Conservation (phyloP, 2,329 filamentous ascomycete species). For the Ceratocystis ficicola region DNA sequence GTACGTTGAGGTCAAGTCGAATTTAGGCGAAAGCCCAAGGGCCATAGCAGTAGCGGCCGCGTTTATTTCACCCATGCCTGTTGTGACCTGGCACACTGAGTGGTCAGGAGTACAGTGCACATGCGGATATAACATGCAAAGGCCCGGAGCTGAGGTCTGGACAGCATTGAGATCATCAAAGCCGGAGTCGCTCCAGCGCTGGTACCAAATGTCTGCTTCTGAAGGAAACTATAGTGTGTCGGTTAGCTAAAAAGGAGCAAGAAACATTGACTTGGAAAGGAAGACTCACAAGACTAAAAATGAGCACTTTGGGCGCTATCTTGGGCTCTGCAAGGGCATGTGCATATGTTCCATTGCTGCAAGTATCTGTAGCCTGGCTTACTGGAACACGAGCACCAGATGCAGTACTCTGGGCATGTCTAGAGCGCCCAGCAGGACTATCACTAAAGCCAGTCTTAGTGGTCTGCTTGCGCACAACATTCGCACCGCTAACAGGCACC, state of each 20-base stretch:
- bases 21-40: conserved; percentile 47
- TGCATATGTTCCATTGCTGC: neutral
- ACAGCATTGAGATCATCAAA: conserved; percentile 44
- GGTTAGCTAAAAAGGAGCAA: neutral
- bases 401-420: neutral
- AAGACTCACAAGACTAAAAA: conserved; percentile 46
- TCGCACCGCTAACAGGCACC: neutral
- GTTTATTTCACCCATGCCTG: conserved; percentile 63
- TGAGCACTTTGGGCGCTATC: conserved; percentile 48
- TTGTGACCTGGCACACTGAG: conserved; percentile 55
- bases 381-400: conserved; percentile 9
- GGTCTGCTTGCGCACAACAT: conserved; percentile 2
- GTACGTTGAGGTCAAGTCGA: conserved; percentile 56
- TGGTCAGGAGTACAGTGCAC: conserved; percentile 51
- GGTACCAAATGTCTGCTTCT: conserved; percentile 51
- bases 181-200: conserved; percentile 35
- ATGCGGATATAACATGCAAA: conserved; percentile 53
- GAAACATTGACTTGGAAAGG: neutral
- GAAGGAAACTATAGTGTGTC: conserved; percentile 41
- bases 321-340: conserved; percentile 20
- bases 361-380: neutral
- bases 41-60: conserved; percentile 55
- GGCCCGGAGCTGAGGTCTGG: conserved; percentile 47
- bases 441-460: neutral
- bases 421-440: neutral